Evolutionary conservation across 805 yeast genomes (phyloP), one percentile per base, ranked within the genome.

Genomic region (Candida peoriensis): DNA sequence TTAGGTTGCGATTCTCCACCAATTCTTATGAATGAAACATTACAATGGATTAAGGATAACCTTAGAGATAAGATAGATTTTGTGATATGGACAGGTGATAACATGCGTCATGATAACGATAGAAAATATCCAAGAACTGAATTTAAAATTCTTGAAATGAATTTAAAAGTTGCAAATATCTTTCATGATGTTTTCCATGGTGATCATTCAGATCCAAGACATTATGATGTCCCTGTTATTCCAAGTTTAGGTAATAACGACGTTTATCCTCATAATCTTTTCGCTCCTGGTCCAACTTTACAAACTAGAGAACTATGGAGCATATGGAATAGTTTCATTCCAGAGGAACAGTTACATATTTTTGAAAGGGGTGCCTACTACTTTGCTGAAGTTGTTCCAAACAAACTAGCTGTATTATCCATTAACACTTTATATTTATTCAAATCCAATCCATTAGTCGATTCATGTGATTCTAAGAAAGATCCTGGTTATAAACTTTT

Each of bases 41-140:
- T 86, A 36, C 54, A 68, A 20, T 86, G 94, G 93, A 62, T 86
- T 2, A 57, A 66, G 15, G 63, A 66, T 10, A 77, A 84, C 40
- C 55, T 86, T 39, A 73, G 67, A 41, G 93, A 83, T 55, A 77
- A 85, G 44, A 78, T 86, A 32, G 96, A 86, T 55, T 86, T 86
- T 58, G 79, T 86, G 10, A 72, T 86, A 11, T 86, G 95, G 95
- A 85, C 95, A 0, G 96, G 96, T 21, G 96, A 86, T 58, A 86
- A 85, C 48, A 74, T 83, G 30, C 68, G 95, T 37, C 95, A 85
- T 55, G 95, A 85, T 55, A 82, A 80, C 48, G 95, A 85, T 58
- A 65, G 94, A 52, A 54, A 55, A 15, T 60, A 62, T 49, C 96
- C 95, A 3, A 72, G 96, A 63, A 74, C 84, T 1, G 94, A 85